Conservation (phyloP, 495 filamentous ascomycete genomes). For the Aspergillus mulundensis region DNA sequence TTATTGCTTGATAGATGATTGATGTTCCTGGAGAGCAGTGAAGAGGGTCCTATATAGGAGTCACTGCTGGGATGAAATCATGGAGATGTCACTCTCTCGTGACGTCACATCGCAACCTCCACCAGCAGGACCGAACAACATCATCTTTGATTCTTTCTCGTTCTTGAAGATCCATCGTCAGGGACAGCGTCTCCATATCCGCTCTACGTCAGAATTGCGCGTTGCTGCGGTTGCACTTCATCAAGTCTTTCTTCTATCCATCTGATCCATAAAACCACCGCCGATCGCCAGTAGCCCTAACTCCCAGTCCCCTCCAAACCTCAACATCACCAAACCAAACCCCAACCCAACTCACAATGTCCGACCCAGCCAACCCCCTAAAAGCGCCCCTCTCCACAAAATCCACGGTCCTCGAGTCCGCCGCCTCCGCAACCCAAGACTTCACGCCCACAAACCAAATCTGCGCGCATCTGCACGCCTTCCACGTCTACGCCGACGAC, state of each 20-base stretch:
- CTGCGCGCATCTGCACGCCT: conserved; percentile 83
- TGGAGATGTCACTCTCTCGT: background rate
- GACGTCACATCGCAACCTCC: background rate
- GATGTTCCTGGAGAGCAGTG: no score
- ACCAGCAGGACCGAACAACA: background rate
- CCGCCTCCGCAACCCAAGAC: conserved; percentile 58
- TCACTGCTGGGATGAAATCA: background rate
- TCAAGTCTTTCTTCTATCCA: no score
- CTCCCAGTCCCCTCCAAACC: background rate
- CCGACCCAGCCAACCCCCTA: conserved; percentile 23
- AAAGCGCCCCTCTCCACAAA: conserved; percentile 51
- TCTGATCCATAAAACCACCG: background rate
- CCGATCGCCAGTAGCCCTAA: background rate
- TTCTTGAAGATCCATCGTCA: background rate
- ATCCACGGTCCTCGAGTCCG: conserved; percentile 61
- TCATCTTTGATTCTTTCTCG: no score
- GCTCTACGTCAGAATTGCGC: conserved; percentile 1
- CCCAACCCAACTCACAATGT: background rate
- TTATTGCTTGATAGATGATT: no score
- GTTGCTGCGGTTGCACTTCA: no score
- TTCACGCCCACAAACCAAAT: conserved; percentile 72
- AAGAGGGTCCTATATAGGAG: background rate
- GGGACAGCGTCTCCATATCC: background rate
- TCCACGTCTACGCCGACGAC: conserved; percentile 74
- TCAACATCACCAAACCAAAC: no score